Percentiles rank a stretch among this genome's conserved stretches.
Evolutionary conservation across 345 rosid species (phyloP).

Genomic region (Populus tremula): DNA sequence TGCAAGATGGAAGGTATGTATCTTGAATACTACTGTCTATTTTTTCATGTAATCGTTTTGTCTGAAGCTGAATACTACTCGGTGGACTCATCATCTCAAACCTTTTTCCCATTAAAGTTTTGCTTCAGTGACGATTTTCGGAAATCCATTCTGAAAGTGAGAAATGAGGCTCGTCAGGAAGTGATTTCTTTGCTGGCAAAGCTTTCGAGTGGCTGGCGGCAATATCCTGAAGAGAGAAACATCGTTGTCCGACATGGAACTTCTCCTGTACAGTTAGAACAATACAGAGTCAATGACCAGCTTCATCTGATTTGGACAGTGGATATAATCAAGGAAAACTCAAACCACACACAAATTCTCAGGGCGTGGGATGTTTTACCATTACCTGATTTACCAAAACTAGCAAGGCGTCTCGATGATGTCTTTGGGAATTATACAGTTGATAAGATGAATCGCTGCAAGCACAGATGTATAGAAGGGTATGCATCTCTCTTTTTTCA

Average conservation of each 20-base stretch:
- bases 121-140: constrained; percentile 38
- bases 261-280: constrained; percentile 39
- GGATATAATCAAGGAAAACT: constrained; percentile 33
- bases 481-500: constrained; percentile 16
- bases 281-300: constrained; percentile 32
- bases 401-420: constrained; percentile 40
- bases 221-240: constrained; percentile 9
- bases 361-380: constrained; percentile 56
- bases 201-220: constrained; percentile 51
- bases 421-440: constrained; percentile 28
- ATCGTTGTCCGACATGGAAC: constrained; percentile 23
- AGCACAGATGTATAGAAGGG: constrained; percentile 44
- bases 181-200: constrained; percentile 28
- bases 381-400: constrained; percentile 27
- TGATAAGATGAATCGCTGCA: constrained; percentile 40
- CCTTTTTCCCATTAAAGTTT: constrained; percentile 33
- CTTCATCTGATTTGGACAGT: constrained; percentile 34
- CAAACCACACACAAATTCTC: constrained; percentile 34
- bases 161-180: constrained; percentile 4
- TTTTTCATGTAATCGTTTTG: neutral
- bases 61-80: neutral
- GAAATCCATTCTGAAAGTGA: constrained; percentile 39
- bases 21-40: neutral
- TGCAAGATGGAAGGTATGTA: constrained; percentile 46
- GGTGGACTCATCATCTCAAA: neutral